A percentile compares a stretch with the other conserved stretches of the same genome.
Conservation (phyloP, 176 grass and related monocot species). For the Avena sativa region DNA sequence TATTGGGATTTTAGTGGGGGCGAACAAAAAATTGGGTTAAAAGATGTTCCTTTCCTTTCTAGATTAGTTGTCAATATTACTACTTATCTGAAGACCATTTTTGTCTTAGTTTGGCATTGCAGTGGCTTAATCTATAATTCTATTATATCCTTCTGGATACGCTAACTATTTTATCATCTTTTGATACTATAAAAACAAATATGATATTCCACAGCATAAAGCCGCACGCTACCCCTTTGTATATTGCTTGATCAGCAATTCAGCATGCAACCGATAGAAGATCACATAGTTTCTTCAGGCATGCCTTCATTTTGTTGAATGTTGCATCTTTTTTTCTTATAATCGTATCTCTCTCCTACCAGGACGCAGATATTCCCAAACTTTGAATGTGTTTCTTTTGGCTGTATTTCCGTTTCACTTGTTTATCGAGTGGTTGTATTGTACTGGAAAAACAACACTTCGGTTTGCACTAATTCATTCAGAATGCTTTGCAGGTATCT, state of each 20-base stretch:
- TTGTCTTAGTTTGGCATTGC: neutral
- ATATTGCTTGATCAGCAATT: neutral
- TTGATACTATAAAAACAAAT: conserved; percentile 1
- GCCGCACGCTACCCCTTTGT: neutral
- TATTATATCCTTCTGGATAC: neutral
- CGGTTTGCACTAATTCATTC: conserved; percentile 35
- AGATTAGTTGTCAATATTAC: conserved; percentile 5
- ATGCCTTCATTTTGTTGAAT: neutral
- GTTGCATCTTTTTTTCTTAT: neutral
- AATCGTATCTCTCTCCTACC: conserved; percentile 3
- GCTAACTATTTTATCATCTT: neutral
- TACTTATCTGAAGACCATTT: neutral
- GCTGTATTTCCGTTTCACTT: conserved; percentile 30
- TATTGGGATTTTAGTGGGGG: conserved; percentile 10
- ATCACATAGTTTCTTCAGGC: neutral
- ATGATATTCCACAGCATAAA: neutral
- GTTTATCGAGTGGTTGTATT: conserved; percentile 28
- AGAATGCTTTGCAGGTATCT: conserved; percentile 44
- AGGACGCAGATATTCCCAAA: neutral
- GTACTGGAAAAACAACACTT: conserved; percentile 17
- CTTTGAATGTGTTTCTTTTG: conserved; percentile 25
- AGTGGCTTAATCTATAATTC: neutral
- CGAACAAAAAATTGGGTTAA: neutral
- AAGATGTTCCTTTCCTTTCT: neutral
- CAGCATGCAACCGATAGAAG: conserved; percentile 10